phyloP scores from a whole-genome alignment of 1,284 basidiomycete genomes.

The Trichosporon sp. region DNA sequence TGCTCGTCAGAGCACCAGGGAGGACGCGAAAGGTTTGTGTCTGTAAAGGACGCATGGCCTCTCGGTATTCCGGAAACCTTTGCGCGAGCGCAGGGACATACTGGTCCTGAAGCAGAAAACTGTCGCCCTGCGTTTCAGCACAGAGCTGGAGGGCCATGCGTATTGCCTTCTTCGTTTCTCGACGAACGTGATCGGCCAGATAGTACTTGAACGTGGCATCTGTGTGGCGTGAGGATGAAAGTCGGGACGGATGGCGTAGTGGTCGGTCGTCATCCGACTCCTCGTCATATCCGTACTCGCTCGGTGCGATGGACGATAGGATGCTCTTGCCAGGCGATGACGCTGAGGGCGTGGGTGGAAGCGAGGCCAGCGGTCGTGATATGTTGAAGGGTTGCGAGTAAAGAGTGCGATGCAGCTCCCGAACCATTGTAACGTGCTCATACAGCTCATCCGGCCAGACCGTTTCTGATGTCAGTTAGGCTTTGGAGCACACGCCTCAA shows the following conservation, averaged over 20 bases:
- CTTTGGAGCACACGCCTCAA: rapidly evolving
- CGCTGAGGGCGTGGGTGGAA: not conserved
- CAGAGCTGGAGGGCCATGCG: conserved; percentile 8
- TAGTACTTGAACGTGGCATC: conserved; percentile 50
- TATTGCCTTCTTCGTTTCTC: conserved; percentile 30
- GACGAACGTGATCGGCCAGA: conserved; percentile 47
- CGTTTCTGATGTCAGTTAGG: conserved; percentile 34
- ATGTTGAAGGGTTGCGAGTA: conserved; percentile 46
- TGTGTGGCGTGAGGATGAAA: conserved; percentile 44
- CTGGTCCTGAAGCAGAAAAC: not conserved
- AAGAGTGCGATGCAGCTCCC: conserved; percentile 36
- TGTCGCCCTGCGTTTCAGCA: conserved; percentile 1
- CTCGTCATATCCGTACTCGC: conserved; percentile 32
- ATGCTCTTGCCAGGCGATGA: conserved; percentile 24
- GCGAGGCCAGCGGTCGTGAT: conserved; percentile 22
- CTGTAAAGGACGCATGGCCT: not conserved
- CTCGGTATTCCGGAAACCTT: conserved; percentile 13
- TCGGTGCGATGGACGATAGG: conserved; percentile 27
- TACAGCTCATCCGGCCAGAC: conserved; percentile 48
- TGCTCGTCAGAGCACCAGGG: not conserved
- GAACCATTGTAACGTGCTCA: conserved; percentile 34
- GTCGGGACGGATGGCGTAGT: conserved; percentile 43
- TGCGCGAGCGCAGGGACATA: not conserved
- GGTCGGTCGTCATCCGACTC: conserved; percentile 35
- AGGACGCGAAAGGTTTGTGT: not conserved